phyloP scores from a whole-genome alignment of 139 green algal genomes.

The Asterochloris erici region DNA sequence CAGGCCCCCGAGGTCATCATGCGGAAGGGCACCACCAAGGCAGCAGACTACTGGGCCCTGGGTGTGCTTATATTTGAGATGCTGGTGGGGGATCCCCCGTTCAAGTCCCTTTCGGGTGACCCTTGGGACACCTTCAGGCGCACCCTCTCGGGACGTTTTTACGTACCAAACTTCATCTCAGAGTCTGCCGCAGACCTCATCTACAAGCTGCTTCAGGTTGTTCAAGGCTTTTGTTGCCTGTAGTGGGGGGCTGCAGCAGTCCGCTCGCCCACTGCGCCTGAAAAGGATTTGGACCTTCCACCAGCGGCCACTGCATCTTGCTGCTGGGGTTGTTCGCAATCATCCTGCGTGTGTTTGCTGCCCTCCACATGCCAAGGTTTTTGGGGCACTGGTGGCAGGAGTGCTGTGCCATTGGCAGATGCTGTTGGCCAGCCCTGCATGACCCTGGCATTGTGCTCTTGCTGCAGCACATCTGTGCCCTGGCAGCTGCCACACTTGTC shows the following conservation, averaged over 20 bases:
- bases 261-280: too few species aligned
- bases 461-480: too few species aligned
- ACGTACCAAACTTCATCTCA: constrained; percentile 70
- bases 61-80: constrained; percentile 86
- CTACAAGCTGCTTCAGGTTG: constrained; percentile 70
- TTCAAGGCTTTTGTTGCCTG: background rate
- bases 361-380: background rate
- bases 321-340: too few species aligned
- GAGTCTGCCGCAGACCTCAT: constrained; percentile 68
- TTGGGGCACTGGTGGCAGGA: too few species aligned
- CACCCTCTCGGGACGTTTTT: constrained; percentile 68
- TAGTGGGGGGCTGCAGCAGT: too few species aligned
- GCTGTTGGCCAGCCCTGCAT: too few species aligned
- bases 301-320: background rate
- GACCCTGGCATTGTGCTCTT: too few species aligned
- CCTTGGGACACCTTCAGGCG: constrained; percentile 73
- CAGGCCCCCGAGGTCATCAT: constrained; percentile 73
- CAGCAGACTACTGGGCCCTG: constrained; percentile 80
- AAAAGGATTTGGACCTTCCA: background rate
- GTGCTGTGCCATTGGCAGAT: too few species aligned
- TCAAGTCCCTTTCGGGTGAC: constrained; percentile 63
- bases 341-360: background rate
- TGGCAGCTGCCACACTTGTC: too few species aligned
- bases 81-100: constrained; percentile 72
- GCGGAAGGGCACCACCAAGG: constrained; percentile 62